Base-by-base conservation (phyloP, 257 asterid genomes). In the Solanum arcanum region DNA sequence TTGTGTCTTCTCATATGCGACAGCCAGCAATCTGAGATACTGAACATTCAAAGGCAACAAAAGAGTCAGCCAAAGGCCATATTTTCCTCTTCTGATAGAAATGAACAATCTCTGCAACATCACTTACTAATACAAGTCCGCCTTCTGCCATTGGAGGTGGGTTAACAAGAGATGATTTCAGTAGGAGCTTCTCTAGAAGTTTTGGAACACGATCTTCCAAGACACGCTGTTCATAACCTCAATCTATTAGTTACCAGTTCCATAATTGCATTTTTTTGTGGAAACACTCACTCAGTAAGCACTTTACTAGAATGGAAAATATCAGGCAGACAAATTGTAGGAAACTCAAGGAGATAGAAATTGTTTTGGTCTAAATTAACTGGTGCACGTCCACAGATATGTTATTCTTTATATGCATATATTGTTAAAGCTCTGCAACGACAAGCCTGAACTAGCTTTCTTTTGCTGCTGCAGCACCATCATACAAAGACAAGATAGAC, bases 61-160 rank as follows among this genome's bases (percentile, higher is more conserved):
- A 70, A 49, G 62, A 68, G 69, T 89, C 91, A 83, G 92, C 64
- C 42, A 73, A 56, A 42, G 70, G 86, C 85, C 68, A 44, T 16
- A n/a, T 64, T 86, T 66, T 86, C 78, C 25, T 68, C 62, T 86
- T 87, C 85, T 77, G 87, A 27, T 72, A 29, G 83, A 62, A 69
- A 78, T 56, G 56, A 9, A 16, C 27, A 84, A 31, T 46, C 21
- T 73, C 33, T 75, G 60, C 44, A 87, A 86, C 86, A 88, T 87
- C 74, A 90, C 96, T 92, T 91, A 97, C 99, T 68, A 93, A 87
- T 91, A 96, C 91, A 90, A 97, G 98, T 86, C 99, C 99, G 21
- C 99, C 99, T 92, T 96, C 99, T 91, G 93, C 99, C 96, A 94
- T 93, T 85, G 98, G 91, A 87, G 99, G 99, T 88, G 94, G 98